Percentiles rank a stretch among this genome's conserved stretches.
phyloP scores from a whole-genome alignment of 768 basidiomycete genomes.

The Daedaleopsis sinensis region DNA sequence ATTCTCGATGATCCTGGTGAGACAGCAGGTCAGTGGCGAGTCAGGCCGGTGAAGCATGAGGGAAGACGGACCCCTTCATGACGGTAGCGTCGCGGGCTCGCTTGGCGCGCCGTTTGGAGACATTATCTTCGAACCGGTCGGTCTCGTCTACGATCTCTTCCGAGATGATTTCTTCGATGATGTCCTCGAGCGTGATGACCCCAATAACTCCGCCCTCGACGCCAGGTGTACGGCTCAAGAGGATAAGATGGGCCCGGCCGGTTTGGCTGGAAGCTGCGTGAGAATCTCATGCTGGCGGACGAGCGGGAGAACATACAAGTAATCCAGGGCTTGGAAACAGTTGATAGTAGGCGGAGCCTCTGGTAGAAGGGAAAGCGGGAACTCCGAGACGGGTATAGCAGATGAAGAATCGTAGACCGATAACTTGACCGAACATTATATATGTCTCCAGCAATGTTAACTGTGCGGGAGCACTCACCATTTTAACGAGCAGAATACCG shows the following conservation, averaged over 20 bases:
- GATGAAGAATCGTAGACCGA: constrained; percentile 88
- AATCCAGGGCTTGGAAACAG: constrained; percentile 93
- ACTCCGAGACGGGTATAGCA: constrained; percentile 70
- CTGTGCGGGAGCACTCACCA: constrained; percentile 42
- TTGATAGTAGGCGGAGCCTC: constrained; percentile 89
- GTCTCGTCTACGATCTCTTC: constrained; percentile 98
- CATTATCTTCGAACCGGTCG: constrained; percentile 87
- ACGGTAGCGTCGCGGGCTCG: constrained; percentile 72
- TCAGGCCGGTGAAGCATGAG: not conserved
- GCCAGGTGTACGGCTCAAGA: constrained; percentile 87
- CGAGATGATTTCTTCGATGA: constrained; percentile 93
- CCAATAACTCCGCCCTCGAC: constrained; percentile 83
- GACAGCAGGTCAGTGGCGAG: not conserved
- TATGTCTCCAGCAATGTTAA: not conserved
- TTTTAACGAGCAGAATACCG: constrained; percentile 84
- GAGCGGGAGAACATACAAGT: constrained; percentile 58
- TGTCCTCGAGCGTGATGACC: constrained; percentile 88
- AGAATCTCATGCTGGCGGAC: too few relatives aligned
- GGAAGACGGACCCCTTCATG: constrained; percentile 68
- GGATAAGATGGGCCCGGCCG: constrained; percentile 87
- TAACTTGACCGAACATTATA: constrained; percentile 50
- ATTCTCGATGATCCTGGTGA: constrained; percentile 30
- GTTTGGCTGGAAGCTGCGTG: constrained; percentile 64
- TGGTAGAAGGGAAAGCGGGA: constrained; percentile 82
- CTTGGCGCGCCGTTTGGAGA: constrained; percentile 72